These are phyloP conservation scores for Botrytis paeoniae DNA, from an alignment of 2,329 filamentous ascomycete genomes.

Conservation along the genomic window DNA sequence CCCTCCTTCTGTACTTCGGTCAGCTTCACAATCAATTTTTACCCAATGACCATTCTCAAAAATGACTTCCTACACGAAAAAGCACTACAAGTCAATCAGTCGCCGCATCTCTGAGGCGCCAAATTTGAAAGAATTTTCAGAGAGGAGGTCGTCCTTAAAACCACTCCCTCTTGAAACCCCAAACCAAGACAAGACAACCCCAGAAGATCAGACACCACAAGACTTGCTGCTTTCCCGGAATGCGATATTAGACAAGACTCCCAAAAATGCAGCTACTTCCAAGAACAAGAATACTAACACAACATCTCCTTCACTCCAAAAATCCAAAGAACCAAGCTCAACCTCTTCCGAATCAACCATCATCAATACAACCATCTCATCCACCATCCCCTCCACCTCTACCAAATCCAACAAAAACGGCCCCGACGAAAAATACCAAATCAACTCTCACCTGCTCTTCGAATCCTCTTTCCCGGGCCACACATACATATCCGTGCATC, in stretches of 20 bases:
- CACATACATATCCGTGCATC: slow-evolving; percentile 48
- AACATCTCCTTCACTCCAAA: background rate
- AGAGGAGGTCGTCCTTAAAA: background rate
- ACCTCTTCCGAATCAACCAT: background rate
- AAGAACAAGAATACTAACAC: background rate
- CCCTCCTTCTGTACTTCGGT: background rate
- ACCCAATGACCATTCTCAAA: background rate
- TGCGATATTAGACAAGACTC: background rate
- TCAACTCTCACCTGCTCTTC: slow-evolving; percentile 46
- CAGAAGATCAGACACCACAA: background rate
- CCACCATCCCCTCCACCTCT: background rate
- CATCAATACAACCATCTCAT: background rate
- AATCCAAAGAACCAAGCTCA: background rate
- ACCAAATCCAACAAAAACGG: slow-evolving; percentile 25
- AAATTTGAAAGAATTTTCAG: background rate
- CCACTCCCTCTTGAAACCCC: background rate
- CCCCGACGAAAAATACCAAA: slow-evolving; percentile 27
- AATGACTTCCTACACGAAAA: background rate
- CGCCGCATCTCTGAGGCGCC: background rate
- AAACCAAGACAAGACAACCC: background rate
- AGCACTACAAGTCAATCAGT: background rate
- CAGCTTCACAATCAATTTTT: background rate
- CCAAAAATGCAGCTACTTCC: background rate
- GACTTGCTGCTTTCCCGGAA: background rate
- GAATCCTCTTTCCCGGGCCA: slow-evolving; percentile 47